Evolutionary conservation across 352 stramenopile species (phyloP), one percentile per base, ranked within the genome.

Genomic region (Hyaloperonospora arabidopsidis): DNA sequence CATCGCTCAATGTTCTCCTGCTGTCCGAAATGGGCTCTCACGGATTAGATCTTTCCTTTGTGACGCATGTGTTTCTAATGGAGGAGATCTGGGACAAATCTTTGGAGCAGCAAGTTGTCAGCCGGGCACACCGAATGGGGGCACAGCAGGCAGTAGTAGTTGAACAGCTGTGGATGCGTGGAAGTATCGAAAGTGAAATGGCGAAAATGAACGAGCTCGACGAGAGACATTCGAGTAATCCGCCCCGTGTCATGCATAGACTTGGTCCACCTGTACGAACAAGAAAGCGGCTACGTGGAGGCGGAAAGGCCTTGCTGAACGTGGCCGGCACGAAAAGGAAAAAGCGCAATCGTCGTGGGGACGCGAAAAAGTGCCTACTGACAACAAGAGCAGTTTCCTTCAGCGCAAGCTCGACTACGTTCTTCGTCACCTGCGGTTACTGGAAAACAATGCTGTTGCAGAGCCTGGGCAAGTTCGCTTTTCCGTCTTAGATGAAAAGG

Each of bases 11-110:
- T 48, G 85, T 98, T 15, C 78, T 99, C 38, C 68, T 99, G 12
- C 68, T 98, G 19, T 90, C 78, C 0, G 95, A 97, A 35, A 85
- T 98, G 53, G 97, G 96, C 1, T 95, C 83, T 17, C 86, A 97
- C 51, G 96, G 96, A 11, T 79, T 99, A 41, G 95, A 99, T 58
- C 70, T 99, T 11, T 97, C 87, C 38, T 99, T 99, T 72, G 92
- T 98, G 18, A 98, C 95, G 21, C 93, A 98, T 65, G 97, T 99
- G n/a, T 98, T 98, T 54, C 70, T 98, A 23, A 84, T 98, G 60
- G 95, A 98, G 40, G 85, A 97, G 54, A 96, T 98, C 29, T 98
- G 84, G 81, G 95, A 99, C 66, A 95, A 96, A 52, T 95, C 82
- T 11, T 63, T 98, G 13, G 86, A 98, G 61, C 71, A 95, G 25